Evolutionary conservation across 805 yeast species (phyloP).

Genomic region (Yarrowia porcina): DNA sequence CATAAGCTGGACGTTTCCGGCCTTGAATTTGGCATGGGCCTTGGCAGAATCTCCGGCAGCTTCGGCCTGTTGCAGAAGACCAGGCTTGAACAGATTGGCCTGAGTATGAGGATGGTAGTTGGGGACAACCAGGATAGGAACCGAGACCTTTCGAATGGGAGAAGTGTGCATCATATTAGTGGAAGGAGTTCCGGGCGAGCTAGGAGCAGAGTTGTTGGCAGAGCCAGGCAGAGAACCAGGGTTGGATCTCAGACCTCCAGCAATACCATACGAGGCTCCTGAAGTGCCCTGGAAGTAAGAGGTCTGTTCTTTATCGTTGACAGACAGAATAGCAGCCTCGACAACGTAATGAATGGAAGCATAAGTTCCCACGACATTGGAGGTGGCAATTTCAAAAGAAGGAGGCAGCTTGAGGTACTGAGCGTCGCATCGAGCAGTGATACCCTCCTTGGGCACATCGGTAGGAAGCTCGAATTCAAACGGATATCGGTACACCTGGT

Average conservation of each 20-base stretch:
- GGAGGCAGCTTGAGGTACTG: slow-evolving; percentile 25
- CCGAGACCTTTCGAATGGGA: slow-evolving; percentile 15
- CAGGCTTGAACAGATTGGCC: slow-evolving; percentile 25
- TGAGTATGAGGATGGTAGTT: slow-evolving; percentile 23
- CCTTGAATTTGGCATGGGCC: slow-evolving; percentile 25
- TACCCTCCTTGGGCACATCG: slow-evolving; percentile 22
- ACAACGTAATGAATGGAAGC: slow-evolving; percentile 16
- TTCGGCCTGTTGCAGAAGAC: slow-evolving; percentile 22
- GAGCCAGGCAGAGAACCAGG: slow-evolving; percentile 21
- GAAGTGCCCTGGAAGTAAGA: slow-evolving; percentile 24
- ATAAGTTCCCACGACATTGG: slow-evolving; percentile 18
- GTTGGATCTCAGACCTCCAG: slow-evolving; percentile 22
- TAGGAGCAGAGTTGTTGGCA: slow-evolving; percentile 21
- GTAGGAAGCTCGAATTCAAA: slow-evolving; percentile 12
- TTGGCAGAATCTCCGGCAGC: slow-evolving; percentile 16
- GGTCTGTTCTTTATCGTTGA: slow-evolving; percentile 15
- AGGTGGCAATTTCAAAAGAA: slow-evolving; percentile 17
- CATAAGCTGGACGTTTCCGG: slow-evolving; percentile 20
- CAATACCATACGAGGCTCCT: slow-evolving; percentile 18
- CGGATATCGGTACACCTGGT: slow-evolving; percentile 23
- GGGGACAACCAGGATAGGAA: slow-evolving; percentile 9
- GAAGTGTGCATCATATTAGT: background rate
- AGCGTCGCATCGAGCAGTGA: slow-evolving; percentile 11
- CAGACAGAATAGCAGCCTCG: slow-evolving; percentile 17
- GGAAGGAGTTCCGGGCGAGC: slow-evolving; percentile 7